These are phyloP conservation scores for Phyllosticta citribraziliensis DNA, from an alignment of 2,329 filamentous ascomycete genomes.

Conservation along the genomic window DNA sequence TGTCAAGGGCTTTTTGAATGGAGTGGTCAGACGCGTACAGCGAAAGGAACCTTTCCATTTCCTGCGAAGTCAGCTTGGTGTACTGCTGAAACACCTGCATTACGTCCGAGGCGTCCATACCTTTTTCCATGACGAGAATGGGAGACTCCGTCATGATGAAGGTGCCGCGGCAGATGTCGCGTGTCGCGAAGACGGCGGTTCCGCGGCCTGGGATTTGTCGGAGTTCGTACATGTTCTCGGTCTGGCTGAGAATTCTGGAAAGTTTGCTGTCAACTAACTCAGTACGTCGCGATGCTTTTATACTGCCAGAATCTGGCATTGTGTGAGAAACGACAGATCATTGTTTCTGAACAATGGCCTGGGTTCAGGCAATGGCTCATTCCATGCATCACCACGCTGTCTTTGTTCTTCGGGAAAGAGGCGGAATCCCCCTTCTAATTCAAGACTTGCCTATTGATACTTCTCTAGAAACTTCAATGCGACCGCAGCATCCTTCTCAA, in stretches of 20 bases:
- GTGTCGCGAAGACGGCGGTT: not conserved
- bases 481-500: constrained; percentile 22
- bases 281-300: no score
- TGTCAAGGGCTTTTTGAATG: not conserved
- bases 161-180: not conserved
- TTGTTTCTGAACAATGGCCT: no score
- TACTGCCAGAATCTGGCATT: no score
- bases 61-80: not conserved
- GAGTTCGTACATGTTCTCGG: not conserved
- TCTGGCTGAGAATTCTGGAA: no score
- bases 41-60: not conserved
- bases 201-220: not conserved
- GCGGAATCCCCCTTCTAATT: no score
- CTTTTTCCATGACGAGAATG: not conserved
- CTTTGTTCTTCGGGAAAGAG: no score
- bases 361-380: no score
- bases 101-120: not conserved
- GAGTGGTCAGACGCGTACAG: not conserved
- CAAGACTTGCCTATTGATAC: constrained; percentile 14
- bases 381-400: not conserved
- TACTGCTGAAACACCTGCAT: no score
- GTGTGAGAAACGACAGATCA: no score
- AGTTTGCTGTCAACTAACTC: no score
- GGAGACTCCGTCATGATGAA: not conserved
- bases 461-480: constrained; percentile 17